Evolutionary conservation across 345 rosid genomes (phyloP), one percentile per base, ranked within the genome.

Genomic region (Brassica juncea): DNA sequence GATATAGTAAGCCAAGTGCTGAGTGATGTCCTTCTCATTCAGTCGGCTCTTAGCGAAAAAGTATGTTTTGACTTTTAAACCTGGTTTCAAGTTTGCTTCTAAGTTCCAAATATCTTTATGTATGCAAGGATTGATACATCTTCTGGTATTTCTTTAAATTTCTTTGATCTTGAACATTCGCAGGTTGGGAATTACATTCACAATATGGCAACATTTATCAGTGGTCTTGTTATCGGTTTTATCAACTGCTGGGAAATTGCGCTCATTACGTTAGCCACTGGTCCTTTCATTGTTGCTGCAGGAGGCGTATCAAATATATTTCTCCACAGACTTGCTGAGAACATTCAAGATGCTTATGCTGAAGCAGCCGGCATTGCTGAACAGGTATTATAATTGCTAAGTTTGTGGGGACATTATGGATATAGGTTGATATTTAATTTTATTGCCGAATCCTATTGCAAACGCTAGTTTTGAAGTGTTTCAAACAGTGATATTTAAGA

Each of bases 181-280:
- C 88, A 95, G 99, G 99, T 95, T 80, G 99, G 98, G 72, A 95
- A 95, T 82, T 95, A 95, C 87, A 93, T 95, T 73, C 99, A 95
- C 86, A 95, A 95, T 78, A 95, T 95, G 99, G 98, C 99, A 64
- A 95, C 99, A 74, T 95, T 95, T 90, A 84, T 95, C 84, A 77
- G 94, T 72, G 99, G 99, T 77, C 93, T 95, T 72, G 83, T 87
- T 70, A 86, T 95, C 77, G 98, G 97, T 70, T 86, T 93, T 87
- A 78, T 88, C 82, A 95, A 95, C 87, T 95, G 97, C 85, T 95
- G 99, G 99, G 89, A 95, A 85, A 91, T 95, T 84, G 92, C 98
- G 4, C 89, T 91, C 58, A 88, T 95, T 86, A 91, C 99, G 32
- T 86, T 95, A 81, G 97, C 92, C 72, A 93, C 98, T 25, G 99